phyloP scores from a whole-genome alignment of 257 asterid genomes.

The Scutellaria barbata region DNA sequence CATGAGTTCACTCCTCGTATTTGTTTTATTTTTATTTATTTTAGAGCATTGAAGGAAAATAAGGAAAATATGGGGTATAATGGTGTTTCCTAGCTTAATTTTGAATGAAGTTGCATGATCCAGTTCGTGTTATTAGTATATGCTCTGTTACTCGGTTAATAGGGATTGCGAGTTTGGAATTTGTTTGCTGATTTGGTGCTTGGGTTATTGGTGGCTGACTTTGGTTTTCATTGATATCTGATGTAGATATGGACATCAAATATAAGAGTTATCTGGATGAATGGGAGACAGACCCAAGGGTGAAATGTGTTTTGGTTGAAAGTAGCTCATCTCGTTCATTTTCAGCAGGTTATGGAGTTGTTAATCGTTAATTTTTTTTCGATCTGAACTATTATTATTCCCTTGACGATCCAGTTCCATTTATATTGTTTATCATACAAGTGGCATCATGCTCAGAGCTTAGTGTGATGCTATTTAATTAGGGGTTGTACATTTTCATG shows the following conservation, averaged over 20 bases:
- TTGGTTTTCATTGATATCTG: slow-evolving; percentile 26
- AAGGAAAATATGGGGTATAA: background rate
- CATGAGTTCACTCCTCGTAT: background rate
- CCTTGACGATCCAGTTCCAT: background rate
- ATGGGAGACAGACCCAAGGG: slow-evolving; percentile 90
- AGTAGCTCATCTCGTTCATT: slow-evolving; percentile 91
- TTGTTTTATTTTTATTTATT: background rate
- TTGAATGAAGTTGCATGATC: background rate
- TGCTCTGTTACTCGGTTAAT: no score
- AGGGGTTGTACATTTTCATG: slow-evolving; percentile 21
- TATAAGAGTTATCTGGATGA: slow-evolving; percentile 83
- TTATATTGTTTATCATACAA: background rate
- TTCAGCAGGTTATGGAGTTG: slow-evolving; percentile 74
- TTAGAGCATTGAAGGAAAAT: background rate
- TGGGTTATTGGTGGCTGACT: slow-evolving; percentile 24
- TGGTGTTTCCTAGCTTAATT: background rate
- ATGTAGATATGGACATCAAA: slow-evolving; percentile 86
- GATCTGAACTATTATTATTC: slow-evolving; percentile 3
- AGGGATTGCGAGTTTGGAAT: no score
- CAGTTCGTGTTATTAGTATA: background rate
- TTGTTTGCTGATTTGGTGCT: no score
- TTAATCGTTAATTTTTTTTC: background rate
- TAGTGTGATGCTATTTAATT: slow-evolving; percentile 22
- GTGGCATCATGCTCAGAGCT: slow-evolving; percentile 20
- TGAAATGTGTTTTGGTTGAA: slow-evolving; percentile 89